Conservation (phyloP, 805 yeast genomes). For the Jamesozyma jinghongensis region DNA sequence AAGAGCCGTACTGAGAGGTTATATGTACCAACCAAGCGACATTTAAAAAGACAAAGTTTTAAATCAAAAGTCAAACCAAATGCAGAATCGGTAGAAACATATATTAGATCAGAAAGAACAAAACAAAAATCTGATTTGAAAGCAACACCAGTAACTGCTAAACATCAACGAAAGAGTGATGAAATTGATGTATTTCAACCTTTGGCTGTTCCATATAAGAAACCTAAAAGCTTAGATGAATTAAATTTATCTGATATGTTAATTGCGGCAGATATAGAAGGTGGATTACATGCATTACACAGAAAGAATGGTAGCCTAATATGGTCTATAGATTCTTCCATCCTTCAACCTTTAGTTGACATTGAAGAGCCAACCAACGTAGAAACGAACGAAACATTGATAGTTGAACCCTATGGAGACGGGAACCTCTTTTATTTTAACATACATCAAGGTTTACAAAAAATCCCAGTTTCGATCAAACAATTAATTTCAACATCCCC, state of each 20-base stretch:
- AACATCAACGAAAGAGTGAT: background rate
- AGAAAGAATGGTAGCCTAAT: slow-evolving; percentile 62
- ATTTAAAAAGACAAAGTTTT: too few relatives aligned
- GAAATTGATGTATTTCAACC: background rate
- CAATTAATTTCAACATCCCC: slow-evolving; percentile 79
- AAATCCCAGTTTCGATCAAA: slow-evolving; percentile 70
- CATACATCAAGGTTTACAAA: slow-evolving; percentile 62
- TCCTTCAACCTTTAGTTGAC: slow-evolving; percentile 18
- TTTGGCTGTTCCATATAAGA: slow-evolving; percentile 2
- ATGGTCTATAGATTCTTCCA: slow-evolving; percentile 63
- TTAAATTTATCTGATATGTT: slow-evolving; percentile 43
- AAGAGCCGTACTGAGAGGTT: too few relatives aligned
- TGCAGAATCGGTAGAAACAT: too few relatives aligned
- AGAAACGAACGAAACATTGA: slow-evolving; percentile 46
- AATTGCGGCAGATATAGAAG: slow-evolving; percentile 75
- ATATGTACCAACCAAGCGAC: too few relatives aligned
- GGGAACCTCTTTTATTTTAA: slow-evolving; percentile 80
- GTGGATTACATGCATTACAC: slow-evolving; percentile 72
- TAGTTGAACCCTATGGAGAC: slow-evolving; percentile 83
- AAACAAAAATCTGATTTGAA: too few relatives aligned
- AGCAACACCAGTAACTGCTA: too few relatives aligned
- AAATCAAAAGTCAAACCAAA: too few relatives aligned
- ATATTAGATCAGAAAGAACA: too few relatives aligned
- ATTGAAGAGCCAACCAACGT: slow-evolving; percentile 14
- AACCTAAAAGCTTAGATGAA: slow-evolving; percentile 10